Evolutionary conservation across 176 grass and related monocot species (phyloP).

Genomic region (Saccharum spontaneum): DNA sequence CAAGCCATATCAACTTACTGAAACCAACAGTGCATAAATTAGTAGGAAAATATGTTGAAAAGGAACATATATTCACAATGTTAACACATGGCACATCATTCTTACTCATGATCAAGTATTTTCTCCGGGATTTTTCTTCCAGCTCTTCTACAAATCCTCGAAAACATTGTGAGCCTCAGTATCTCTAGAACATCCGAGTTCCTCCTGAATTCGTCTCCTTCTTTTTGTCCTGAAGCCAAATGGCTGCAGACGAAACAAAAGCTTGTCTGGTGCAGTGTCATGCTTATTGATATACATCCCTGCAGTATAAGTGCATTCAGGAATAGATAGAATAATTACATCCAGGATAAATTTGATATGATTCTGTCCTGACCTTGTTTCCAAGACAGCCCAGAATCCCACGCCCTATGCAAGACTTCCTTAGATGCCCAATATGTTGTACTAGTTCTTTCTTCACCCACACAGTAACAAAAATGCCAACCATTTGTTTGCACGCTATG

Average conservation of each 20-base stretch:
- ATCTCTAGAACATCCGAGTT: constrained; percentile 86
- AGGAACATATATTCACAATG: constrained; percentile 16
- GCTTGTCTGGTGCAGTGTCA: constrained; percentile 85
- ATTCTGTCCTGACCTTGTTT: constrained; percentile 73
- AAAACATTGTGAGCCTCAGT: constrained; percentile 74
- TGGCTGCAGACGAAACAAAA: constrained; percentile 96
- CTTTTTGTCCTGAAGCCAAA: constrained; percentile 93
- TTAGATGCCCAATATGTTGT: constrained; percentile 74
- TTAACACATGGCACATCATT: constrained; percentile 7
- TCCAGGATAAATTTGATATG: constrained; percentile 21
- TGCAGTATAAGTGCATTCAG: constrained; percentile 42
- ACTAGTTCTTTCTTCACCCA: constrained; percentile 85
- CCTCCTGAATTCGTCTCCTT: constrained; percentile 83
- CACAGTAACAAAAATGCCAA: constrained; percentile 87
- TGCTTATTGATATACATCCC: constrained; percentile 95
- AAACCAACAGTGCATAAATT: constrained; percentile 44
- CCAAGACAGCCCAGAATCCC: constrained; percentile 87
- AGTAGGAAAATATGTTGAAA: constrained; percentile 8
- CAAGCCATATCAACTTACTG: constrained; percentile 81
- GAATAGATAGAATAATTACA: constrained; percentile 12
- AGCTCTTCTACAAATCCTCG: constrained; percentile 64
- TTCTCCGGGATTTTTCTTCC: constrained; percentile 67
- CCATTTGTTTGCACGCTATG: constrained; percentile 92
- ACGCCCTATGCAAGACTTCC: constrained; percentile 71
- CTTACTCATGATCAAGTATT: constrained; percentile 95